These are phyloP conservation scores for Peronospora destructor DNA, from an alignment of 352 stramenopile genomes.

Conservation along the genomic window DNA sequence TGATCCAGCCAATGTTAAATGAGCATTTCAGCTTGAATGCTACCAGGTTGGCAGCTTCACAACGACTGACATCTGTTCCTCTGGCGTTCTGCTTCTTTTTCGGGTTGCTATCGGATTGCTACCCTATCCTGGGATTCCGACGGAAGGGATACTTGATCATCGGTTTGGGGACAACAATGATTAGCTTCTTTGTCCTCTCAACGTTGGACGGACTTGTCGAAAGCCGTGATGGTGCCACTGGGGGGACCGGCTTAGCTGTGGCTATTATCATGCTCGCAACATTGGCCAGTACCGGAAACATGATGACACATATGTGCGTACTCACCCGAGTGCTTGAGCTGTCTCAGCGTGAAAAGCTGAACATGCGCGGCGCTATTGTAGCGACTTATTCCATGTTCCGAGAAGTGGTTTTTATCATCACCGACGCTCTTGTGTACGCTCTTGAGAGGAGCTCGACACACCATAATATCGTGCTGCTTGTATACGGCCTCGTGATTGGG, in stretches of 20 bases:
- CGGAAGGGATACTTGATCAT: constrained; percentile 80
- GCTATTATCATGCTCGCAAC: constrained; percentile 20
- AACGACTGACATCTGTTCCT: constrained; percentile 44
- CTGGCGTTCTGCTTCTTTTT: constrained; percentile 74
- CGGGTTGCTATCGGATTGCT: constrained; percentile 68
- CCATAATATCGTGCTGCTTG: constrained; percentile 18
- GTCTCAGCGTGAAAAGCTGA: constrained; percentile 35
- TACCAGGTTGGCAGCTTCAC: constrained; percentile 12
- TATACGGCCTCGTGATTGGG: constrained; percentile 29
- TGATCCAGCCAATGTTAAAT: constrained; percentile 27
- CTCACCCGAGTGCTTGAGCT: constrained; percentile 40
- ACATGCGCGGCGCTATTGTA: constrained; percentile 30
- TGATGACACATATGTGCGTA: constrained; percentile 32
- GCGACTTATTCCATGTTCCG: constrained; percentile 40
- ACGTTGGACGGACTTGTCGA: constrained; percentile 23
- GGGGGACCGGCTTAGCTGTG: constrained; percentile 11
- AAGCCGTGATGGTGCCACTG: constrained; percentile 3
- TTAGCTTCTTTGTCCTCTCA: constrained; percentile 27
- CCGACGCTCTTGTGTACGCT: constrained; percentile 17
- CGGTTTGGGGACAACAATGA: constrained; percentile 29
- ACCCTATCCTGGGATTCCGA: constrained; percentile 69
- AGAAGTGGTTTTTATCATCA: constrained; percentile 24
- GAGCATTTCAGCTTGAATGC: constrained; percentile 26
- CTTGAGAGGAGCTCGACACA: constrained; percentile 4
- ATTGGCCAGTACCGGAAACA: constrained; percentile 28